phyloP scores from a whole-genome alignment of 768 basidiomycete genomes.

The Lentinula lateritia region DNA sequence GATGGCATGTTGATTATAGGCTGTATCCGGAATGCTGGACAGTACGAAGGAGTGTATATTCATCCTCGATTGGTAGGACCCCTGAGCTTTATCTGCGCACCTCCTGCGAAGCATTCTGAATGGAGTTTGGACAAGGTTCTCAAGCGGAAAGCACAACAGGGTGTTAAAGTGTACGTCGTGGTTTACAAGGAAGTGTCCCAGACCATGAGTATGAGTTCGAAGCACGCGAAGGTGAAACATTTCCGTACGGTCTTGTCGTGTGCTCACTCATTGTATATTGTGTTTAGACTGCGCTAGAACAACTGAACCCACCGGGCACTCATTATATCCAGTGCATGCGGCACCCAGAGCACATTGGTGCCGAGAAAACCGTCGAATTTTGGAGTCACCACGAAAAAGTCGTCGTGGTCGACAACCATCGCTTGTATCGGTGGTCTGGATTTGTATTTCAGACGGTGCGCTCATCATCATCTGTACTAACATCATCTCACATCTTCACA shows the following conservation, averaged over 20 bases:
- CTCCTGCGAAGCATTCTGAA: conserved; percentile 77
- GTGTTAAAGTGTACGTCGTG: conserved; percentile 86
- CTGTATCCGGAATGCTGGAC: conserved; percentile 85
- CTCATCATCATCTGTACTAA: background rate
- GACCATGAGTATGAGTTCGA: conserved; percentile 86
- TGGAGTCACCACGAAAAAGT: conserved; percentile 96
- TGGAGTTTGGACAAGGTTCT: conserved; percentile 87
- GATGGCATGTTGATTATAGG: conserved; percentile 97
- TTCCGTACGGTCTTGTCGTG: background rate
- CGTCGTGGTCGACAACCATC: conserved; percentile 81
- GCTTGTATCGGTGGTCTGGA: conserved; percentile 94
- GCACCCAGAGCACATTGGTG: conserved; percentile 86
- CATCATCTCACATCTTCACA: background rate
- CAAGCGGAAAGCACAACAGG: conserved; percentile 83
- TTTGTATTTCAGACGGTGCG: conserved; percentile 80
- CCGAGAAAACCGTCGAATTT: conserved; percentile 76
- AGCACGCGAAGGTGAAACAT: conserved; percentile 68
- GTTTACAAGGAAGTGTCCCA: conserved; percentile 97
- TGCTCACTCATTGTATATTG: background rate
- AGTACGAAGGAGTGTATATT: conserved; percentile 79
- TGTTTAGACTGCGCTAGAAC: conserved; percentile 56
- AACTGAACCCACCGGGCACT: conserved; percentile 49
- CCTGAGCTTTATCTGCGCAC: conserved; percentile 91
- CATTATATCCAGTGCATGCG: conserved; percentile 81
- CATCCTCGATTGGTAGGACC: conserved; percentile 89